These are phyloP conservation scores for Penicillium taxi DNA, from an alignment of 495 filamentous ascomycete species.

Conservation along the genomic window DNA sequence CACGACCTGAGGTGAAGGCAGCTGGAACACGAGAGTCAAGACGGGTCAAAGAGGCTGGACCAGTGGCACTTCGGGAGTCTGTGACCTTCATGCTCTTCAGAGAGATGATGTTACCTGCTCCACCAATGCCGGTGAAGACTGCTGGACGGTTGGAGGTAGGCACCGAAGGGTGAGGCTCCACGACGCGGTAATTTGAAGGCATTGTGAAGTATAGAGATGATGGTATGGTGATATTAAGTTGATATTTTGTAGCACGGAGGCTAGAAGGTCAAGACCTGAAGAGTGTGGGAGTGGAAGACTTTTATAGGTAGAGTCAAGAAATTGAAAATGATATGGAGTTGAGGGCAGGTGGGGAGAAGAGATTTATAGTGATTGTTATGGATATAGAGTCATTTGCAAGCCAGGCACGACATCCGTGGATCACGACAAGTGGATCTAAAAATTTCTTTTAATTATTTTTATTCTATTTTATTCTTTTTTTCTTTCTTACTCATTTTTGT, in stretches of 20 bases:
- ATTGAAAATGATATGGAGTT: slow-evolving; percentile 5
- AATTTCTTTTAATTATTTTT: slow-evolving; percentile 3
- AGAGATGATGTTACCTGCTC: slow-evolving; percentile 71
- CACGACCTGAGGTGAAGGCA: slow-evolving; percentile 71
- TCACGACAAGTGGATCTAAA: slow-evolving; percentile 18
- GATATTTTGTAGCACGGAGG: too few relatives aligned
- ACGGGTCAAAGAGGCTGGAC: slow-evolving; percentile 44
- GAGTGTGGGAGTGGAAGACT: too few relatives aligned
- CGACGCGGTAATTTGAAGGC: slow-evolving; percentile 53
- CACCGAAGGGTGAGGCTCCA: slow-evolving; percentile 73
- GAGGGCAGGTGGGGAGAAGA: slow-evolving; percentile 9
- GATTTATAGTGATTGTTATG: slow-evolving; percentile 13
- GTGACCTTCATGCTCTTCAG: slow-evolving; percentile 60
- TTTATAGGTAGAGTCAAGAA: slow-evolving; percentile 1
- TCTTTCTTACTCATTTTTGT: not conserved
- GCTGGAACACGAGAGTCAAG: slow-evolving; percentile 32
- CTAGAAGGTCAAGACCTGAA: not conserved
- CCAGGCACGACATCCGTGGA: slow-evolving; percentile 23
- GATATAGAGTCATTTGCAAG: slow-evolving; percentile 11
- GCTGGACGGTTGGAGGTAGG: slow-evolving; percentile 49
- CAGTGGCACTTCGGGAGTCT: slow-evolving; percentile 40
- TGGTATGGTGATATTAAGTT: slow-evolving; percentile 3
- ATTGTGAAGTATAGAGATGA: slow-evolving; percentile 17
- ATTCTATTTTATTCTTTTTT: slow-evolving; percentile 5
- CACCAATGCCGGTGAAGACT: slow-evolving; percentile 75